Percentiles rank a stretch among this genome's conserved stretches.
Evolutionary conservation across 2,329 filamentous ascomycete species (phyloP).

Genomic region (Scytalidium lignicola): DNA sequence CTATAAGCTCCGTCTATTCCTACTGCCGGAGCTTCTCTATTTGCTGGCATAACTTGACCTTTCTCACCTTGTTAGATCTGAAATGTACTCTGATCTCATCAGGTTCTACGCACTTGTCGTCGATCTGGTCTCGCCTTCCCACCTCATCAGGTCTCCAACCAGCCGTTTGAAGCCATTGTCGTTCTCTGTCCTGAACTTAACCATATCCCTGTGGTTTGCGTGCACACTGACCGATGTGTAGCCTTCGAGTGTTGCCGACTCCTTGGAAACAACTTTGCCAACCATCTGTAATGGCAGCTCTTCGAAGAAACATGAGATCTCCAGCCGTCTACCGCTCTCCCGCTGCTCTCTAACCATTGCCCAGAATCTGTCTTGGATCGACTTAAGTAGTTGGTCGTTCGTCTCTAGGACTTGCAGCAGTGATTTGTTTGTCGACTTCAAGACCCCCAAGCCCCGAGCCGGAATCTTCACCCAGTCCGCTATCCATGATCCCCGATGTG

Average conservation of each 20-base stretch:
- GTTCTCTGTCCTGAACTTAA: slow-evolving; percentile 2
- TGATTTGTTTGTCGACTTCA: slow-evolving; percentile 32
- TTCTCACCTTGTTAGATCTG: slow-evolving; percentile 10
- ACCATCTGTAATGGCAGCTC: too few relatives aligned
- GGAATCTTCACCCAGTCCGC: slow-evolving; percentile 30
- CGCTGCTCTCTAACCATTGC: too few relatives aligned
- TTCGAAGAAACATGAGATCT: too few relatives aligned
- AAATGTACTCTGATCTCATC: slow-evolving; percentile 11
- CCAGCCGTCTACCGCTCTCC: too few relatives aligned
- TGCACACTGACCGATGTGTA: slow-evolving; percentile 7
- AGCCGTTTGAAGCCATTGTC: slow-evolving; percentile 5
- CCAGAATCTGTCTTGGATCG: too few relatives aligned
- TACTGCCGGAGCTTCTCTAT: slow-evolving; percentile 7
- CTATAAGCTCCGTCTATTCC: slow-evolving; percentile 10
- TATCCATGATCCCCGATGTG: slow-evolving; percentile 30
- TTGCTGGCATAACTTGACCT: slow-evolving; percentile 10
- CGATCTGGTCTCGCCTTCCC: not conserved
- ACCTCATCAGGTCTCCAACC: slow-evolving; percentile 5
- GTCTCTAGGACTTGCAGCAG: too few relatives aligned
- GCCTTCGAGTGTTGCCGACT: not conserved
- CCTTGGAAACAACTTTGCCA: too few relatives aligned
- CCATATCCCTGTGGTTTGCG: slow-evolving; percentile 6
- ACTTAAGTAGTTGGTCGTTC: too few relatives aligned
- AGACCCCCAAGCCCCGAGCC: slow-evolving; percentile 4
- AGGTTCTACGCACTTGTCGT: slow-evolving; percentile 10